Percentiles rank a stretch among this genome's conserved stretches.
These are phyloP conservation scores for Daldinia sp. DNA, from an alignment of 2,329 filamentous ascomycete genomes.

Conservation along the genomic window DNA sequence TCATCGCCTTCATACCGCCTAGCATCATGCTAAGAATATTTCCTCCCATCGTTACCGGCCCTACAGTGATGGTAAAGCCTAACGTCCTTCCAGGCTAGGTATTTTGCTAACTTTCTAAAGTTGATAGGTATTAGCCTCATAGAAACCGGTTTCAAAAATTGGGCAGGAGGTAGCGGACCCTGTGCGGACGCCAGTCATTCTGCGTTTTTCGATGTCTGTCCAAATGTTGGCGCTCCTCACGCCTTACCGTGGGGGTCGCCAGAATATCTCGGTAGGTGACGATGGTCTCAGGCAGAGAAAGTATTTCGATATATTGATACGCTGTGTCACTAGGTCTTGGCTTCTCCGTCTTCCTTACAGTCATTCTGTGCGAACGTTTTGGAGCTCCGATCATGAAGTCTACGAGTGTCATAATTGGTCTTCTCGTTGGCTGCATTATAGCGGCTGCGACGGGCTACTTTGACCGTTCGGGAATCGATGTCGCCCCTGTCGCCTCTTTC, in stretches of 20 bases:
- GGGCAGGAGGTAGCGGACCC: constrained; percentile 76
- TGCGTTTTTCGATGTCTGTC: constrained; percentile 70
- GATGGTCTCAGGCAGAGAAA: not conserved
- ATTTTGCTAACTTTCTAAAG: constrained; percentile 35
- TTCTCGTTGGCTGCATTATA: constrained; percentile 80
- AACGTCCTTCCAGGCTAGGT: not conserved
- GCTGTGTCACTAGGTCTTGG: constrained; percentile 61
- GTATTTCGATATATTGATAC: not conserved
- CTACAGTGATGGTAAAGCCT: constrained; percentile 63
- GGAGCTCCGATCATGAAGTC: constrained; percentile 87
- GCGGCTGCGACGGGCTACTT: constrained; percentile 82
- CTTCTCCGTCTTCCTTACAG: constrained; percentile 81
- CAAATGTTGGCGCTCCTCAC: constrained; percentile 72
- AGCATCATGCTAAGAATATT: constrained; percentile 75
- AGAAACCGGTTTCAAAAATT: constrained; percentile 75
- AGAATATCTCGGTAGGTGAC: constrained; percentile 70
- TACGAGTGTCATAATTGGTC: constrained; percentile 76
- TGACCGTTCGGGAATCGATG: constrained; percentile 73
- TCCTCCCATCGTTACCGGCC: constrained; percentile 80
- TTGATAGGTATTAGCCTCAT: constrained; percentile 80
- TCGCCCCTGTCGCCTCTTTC: constrained; percentile 76
- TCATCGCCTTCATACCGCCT: constrained; percentile 78
- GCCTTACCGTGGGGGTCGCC: constrained; percentile 80
- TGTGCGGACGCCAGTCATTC: constrained; percentile 60
- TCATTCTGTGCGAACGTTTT: constrained; percentile 82